These are phyloP conservation scores for Cladorrhinum sp. DNA, from an alignment of 2,329 filamentous ascomycete species.

Conservation along the genomic window DNA sequence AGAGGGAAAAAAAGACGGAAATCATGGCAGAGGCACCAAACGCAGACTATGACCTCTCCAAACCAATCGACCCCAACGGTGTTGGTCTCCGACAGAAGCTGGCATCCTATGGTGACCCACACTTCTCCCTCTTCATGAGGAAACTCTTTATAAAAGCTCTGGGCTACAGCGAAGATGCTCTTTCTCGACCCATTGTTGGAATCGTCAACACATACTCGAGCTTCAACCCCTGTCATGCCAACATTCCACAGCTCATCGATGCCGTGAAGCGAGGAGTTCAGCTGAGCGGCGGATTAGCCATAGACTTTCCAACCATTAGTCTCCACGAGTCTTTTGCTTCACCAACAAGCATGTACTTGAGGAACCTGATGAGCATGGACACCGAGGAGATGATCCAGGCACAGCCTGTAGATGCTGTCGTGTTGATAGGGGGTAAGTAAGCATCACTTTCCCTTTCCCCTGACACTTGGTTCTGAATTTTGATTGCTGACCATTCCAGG, in stretches of 20 bases:
- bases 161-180: conserved; percentile 68
- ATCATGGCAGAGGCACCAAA: neutral
- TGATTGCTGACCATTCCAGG: conserved; percentile 39
- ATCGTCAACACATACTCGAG: conserved; percentile 71
- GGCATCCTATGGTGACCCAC: conserved; percentile 67
- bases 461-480: no score
- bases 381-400: conserved; percentile 75
- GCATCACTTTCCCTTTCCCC: conserved; percentile 5
- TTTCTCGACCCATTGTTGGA: conserved; percentile 68
- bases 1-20: no score
- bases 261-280: conserved; percentile 67
- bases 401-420: conserved; percentile 66
- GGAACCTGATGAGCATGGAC: conserved; percentile 77
- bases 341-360: conserved; percentile 71
- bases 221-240: conserved; percentile 74
- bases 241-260: conserved; percentile 68
- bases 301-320: conserved; percentile 73
- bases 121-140: conserved; percentile 71
- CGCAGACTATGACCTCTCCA: conserved; percentile 25
- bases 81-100: conserved; percentile 61
- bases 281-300: conserved; percentile 62
- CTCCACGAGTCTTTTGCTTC: conserved; percentile 66
- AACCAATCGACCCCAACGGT: conserved; percentile 18
- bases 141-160: conserved; percentile 77
- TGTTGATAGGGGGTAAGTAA: conserved; percentile 61